A percentile compares a stretch with the other conserved stretches of the same genome.
Conservation (phyloP, 1,284 basidiomycete genomes). For the Ceratobasidium sp. region DNA sequence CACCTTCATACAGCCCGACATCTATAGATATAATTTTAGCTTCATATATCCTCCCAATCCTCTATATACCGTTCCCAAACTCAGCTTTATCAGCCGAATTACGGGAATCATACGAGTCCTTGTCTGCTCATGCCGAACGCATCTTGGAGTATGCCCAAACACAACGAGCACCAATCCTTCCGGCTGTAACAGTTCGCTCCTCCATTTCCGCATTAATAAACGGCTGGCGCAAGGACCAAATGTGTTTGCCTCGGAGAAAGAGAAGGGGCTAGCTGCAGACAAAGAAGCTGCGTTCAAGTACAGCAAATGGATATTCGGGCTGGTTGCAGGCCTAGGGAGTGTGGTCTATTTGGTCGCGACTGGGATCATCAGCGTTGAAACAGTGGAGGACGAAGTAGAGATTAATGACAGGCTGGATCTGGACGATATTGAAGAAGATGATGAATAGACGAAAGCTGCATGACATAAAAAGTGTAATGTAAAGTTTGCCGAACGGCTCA, state of each 20-base stretch:
- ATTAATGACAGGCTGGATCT: background rate
- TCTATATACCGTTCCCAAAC: constrained; percentile 66
- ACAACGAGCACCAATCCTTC: constrained; percentile 5
- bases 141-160: constrained; percentile 6
- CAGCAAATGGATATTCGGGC: constrained; percentile 23
- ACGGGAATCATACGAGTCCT: constrained; percentile 59
- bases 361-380: constrained; percentile 20
- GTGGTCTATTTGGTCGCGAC: constrained; percentile 21
- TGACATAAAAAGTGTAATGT: background rate
- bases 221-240: constrained; percentile 17
- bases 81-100: constrained; percentile 62
- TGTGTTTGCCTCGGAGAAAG: constrained; percentile 24
- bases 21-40: constrained; percentile 69
- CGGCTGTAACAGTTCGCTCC: constrained; percentile 9
- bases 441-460: constrained; percentile 3
- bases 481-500: background rate
- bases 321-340: constrained; percentile 26
- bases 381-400: background rate
- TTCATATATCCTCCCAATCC: constrained; percentile 67
- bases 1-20: constrained; percentile 55
- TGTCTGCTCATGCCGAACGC: constrained; percentile 62
- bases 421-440: constrained; percentile 4
- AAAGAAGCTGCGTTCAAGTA: constrained; percentile 16
- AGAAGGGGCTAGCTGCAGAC: constrained; percentile 5
- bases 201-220: constrained; percentile 18